Evolutionary conservation across 1,139 yeast species (phyloP), one percentile per base, ranked within the genome.

Genomic region (Chernovozyma sophiae-reginae): DNA sequence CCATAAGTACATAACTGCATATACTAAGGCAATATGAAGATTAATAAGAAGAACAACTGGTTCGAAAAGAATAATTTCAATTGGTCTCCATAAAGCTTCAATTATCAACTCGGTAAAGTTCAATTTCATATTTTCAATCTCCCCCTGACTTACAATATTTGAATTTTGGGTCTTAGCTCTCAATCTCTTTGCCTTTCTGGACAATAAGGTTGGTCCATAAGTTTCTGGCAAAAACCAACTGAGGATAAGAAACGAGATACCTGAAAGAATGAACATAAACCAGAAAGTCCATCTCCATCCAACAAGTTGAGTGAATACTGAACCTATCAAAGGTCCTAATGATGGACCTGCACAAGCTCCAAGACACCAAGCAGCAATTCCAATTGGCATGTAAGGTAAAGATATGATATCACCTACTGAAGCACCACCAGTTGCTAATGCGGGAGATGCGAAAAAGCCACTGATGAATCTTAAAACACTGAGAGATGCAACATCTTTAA

Each of bases 161-260:
- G 53, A 39, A 43, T 53, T 61, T 2, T 77, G 77, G 8, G 81
- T 74, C 10, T 57, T 39, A 31, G 57, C 57, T 47, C 81, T 61
- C 37, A 77, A 55, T 39, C 77, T 55, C 22, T 51, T 42, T 0
- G 82, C 82, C 43, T 69, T 62, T 35, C 77, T 58, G 35, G 64
- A 53, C 8, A 78, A 55, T 17, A 79, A 52, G 2, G 75, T 68
- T 25, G 62, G 62, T 15, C 53, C 67, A 32, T 61, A 70, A 6
- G 83, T 72, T 53, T 79, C 85, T 0, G 81, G 79, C 26, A 77
- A 55, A 30, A 67, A 52, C 31, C 63, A 50, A 3, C 54, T 31
- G 38, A 74, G 51, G 1, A 70, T 16, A 1, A 62, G 10, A 5
- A 69, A 52, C 1, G 65, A 38, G 3, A 60, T 34, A 11, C 62